Evolutionary conservation across 2,329 filamentous ascomycete species (phyloP), one percentile per base, ranked within the genome.

Genomic region (Colletotrichum cuscutae): DNA sequence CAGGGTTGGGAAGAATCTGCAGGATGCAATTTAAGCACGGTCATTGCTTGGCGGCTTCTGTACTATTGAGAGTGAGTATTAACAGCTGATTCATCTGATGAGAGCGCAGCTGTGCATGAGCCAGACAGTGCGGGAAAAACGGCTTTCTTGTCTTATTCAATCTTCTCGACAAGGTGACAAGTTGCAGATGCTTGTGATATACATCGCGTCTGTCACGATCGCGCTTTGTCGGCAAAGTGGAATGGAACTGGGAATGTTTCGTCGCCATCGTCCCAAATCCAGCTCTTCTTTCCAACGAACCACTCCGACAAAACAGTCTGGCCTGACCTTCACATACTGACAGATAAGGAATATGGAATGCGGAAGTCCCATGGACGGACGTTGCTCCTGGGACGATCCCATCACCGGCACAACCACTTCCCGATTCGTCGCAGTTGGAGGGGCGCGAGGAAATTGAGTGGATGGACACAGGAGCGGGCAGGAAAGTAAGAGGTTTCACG

Each of bases 341-440:
- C 42, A 49, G 42, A 49, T 19, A 42, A n/a, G 6, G 8, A n/a
- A 15, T 8, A 22, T 5, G 22, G 12, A 37, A 26, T 26, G 49
- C 22, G n/a, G 30, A 26, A 19, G 8, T 32, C 35, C 35, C 13
- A n/a, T 9, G 35, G 9, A n/a, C 28, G 28, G 42, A 57, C 35
- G 8, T 49, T 49, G 19, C 19, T 68, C 12, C 32, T 52, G 32
- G 12, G 49, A 54, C 30, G 58, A 69, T 69, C 52, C 37, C 59
- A 69, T 46, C 19, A 11, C 35, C 32, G 24, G 42, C 58, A 22
- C 19, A 24, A 42, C 26, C 30, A 59, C 22, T 2, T 37, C 28
- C 53, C 65, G 28, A 42, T 53, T 59, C 58, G 59, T 63, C 59
- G 24, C 53, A 68, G 65, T 52, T 68, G 24, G 42, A 63, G 37